phyloP scores from a whole-genome alignment of 2,329 filamentous ascomycete genomes.

The Fusarium sp. region DNA sequence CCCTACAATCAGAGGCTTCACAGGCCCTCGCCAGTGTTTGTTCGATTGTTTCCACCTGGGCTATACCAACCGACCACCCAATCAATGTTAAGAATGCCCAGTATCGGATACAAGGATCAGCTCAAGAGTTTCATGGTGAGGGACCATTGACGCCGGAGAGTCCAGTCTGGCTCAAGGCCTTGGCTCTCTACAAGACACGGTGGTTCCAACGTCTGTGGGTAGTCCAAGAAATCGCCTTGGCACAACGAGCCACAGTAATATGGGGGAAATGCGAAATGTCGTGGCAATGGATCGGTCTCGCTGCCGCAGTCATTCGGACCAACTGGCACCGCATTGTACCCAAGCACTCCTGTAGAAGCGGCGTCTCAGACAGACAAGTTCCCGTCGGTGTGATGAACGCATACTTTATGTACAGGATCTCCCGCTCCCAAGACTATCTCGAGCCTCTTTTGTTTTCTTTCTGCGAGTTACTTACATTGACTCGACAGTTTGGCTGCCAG shows the following conservation, averaged over 20 bases:
- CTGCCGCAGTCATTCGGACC: not conserved
- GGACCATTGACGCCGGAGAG: not conserved
- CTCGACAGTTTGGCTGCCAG: not conserved
- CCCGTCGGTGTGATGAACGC: not conserved
- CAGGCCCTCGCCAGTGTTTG: not conserved
- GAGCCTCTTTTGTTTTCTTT: not conserved
- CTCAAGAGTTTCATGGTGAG: not conserved
- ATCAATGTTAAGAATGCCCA: not conserved
- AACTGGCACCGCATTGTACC: not conserved
- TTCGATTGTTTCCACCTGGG: not conserved
- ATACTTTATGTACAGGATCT: constrained; percentile 2
- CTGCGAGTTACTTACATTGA: not conserved
- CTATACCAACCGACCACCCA: not conserved
- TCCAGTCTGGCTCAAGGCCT: not conserved
- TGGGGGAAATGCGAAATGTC: not conserved
- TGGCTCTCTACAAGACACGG: not conserved
- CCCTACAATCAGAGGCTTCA: not conserved
- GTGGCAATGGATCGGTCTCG: not conserved
- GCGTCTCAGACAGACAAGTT: not conserved
- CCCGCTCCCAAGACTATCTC: not conserved
- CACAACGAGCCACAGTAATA: not conserved
- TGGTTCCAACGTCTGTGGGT: constrained; percentile 1
- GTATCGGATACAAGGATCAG: not conserved
- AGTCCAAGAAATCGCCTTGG: not conserved
- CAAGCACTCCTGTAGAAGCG: not conserved